A percentile compares a stretch with the other conserved stretches of the same genome.
These are phyloP conservation scores for Fusarium camptoceras DNA, from an alignment of 2,329 filamentous ascomycete species.

Conservation along the genomic window DNA sequence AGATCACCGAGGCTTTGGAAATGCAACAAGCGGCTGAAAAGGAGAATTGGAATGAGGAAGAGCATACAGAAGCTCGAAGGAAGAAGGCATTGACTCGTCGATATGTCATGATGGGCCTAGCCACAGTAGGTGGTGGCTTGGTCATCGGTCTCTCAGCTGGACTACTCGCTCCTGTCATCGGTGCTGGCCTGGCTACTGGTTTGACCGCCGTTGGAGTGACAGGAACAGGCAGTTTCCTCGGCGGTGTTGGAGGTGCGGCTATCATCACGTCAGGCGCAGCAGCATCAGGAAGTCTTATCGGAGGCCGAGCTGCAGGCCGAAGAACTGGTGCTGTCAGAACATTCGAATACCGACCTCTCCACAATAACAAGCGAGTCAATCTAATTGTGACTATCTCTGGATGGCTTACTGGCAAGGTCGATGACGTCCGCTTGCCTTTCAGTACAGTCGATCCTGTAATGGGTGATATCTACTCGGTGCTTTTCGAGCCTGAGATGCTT, in stretches of 20 bases:
- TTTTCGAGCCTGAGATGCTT: constrained; percentile 99
- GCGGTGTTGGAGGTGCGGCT: constrained; percentile 90
- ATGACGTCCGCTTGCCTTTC: constrained; percentile 94
- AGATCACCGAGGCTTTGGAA: constrained; percentile 94
- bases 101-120: constrained; percentile 95
- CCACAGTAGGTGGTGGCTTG: constrained; percentile 92
- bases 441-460: constrained; percentile 97
- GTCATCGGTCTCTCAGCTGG: constrained; percentile 97
- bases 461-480: constrained; percentile 96
- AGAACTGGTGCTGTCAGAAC: constrained; percentile 93
- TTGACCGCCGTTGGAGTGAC: constrained; percentile 95
- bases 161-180: constrained; percentile 91
- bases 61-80: constrained; percentile 87
- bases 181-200: constrained; percentile 90
- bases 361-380: constrained; percentile 98
- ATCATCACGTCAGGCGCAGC: constrained; percentile 93
- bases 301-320: constrained; percentile 83
- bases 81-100: constrained; percentile 85
- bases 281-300: constrained; percentile 87
- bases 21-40: constrained; percentile 96
- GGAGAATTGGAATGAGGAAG: constrained; percentile 97
- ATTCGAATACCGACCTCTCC: constrained; percentile 94
- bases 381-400: constrained; percentile 94
- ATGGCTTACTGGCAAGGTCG: constrained; percentile 98
- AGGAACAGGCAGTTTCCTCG: constrained; percentile 89